phyloP scores from a whole-genome alignment of 139 green algal genomes.

The Chlamydomonas schloesseri region DNA sequence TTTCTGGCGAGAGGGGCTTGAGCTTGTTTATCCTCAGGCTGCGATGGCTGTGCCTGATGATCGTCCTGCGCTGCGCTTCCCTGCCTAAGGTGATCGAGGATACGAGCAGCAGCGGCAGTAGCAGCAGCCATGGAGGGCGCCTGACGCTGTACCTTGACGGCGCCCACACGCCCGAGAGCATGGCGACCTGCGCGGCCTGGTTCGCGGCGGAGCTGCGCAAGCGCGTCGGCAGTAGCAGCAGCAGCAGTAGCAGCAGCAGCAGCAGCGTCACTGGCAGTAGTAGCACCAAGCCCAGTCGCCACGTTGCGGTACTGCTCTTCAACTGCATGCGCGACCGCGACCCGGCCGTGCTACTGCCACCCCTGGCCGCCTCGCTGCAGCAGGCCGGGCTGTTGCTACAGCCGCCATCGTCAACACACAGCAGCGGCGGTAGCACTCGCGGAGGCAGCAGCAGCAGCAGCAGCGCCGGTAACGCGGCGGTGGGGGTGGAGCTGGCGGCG shows the following conservation, averaged over 20 bases:
- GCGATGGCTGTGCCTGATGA: no score
- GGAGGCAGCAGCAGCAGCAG: not conserved
- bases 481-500: not conserved
- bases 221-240: not conserved
- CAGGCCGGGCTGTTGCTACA: not conserved
- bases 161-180: constrained; percentile 96
- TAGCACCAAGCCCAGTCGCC: constrained; percentile 30
- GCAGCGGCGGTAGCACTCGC: no score
- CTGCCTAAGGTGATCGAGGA: not conserved
- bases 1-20: no score
- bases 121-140: constrained; percentile 36
- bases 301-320: constrained; percentile 87
- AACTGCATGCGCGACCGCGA: constrained; percentile 95
- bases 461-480: not conserved
- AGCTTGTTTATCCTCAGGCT: no score
- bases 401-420: no score
- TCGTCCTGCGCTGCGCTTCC: no score
- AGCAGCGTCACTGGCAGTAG: no score
- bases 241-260: not conserved
- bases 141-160: constrained; percentile 95
- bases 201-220: constrained; percentile 71
- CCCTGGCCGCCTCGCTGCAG: constrained; percentile 57
- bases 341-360: constrained; percentile 79
- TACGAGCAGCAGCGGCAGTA: no score
- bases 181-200: constrained; percentile 91